Conservation (phyloP, 192 early-diverging fungal species). For the Paraglomus occultum region DNA sequence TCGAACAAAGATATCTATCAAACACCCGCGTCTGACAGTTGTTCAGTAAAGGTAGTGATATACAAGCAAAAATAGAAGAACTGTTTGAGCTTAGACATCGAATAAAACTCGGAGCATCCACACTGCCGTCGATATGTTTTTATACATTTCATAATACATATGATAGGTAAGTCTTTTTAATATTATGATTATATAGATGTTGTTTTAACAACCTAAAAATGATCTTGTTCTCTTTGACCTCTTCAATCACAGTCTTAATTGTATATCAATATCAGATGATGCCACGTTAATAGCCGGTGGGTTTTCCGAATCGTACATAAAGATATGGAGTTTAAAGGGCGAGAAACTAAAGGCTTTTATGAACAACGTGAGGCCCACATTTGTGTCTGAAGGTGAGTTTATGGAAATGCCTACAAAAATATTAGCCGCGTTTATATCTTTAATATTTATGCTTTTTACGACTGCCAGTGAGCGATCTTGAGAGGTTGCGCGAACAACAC, state of each 20-base stretch:
- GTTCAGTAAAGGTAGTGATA: conserved; percentile 73
- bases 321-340: conserved; percentile 87
- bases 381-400: conserved; percentile 52
- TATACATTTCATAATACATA: conserved; percentile 96
- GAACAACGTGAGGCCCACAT: conserved; percentile 57
- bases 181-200: neutral
- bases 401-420: conserved; percentile 12
- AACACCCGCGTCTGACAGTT: conserved; percentile 38
- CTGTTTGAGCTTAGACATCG: conserved; percentile 78
- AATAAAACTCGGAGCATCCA: conserved; percentile 58
- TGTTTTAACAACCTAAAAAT: conserved; percentile 17
- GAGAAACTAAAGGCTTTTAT: conserved; percentile 66
- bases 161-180: conserved; percentile 46
- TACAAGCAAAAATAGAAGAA: conserved; percentile 72
- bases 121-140: conserved; percentile 86
- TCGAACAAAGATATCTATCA: conserved; percentile 24
- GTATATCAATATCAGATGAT: conserved; percentile 80
- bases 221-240: neutral
- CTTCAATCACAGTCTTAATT: conserved; percentile 64
- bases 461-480: conserved; percentile 55
- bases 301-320: conserved; percentile 92
- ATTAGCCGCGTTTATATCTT: neutral
- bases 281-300: conserved; percentile 79
- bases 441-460: neutral
- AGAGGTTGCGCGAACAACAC: conserved; percentile 58